Percentiles rank a stretch among this genome's conserved stretches.
Conservation (phyloP, 441 rosid species). For the Gossypium davidsonii region DNA sequence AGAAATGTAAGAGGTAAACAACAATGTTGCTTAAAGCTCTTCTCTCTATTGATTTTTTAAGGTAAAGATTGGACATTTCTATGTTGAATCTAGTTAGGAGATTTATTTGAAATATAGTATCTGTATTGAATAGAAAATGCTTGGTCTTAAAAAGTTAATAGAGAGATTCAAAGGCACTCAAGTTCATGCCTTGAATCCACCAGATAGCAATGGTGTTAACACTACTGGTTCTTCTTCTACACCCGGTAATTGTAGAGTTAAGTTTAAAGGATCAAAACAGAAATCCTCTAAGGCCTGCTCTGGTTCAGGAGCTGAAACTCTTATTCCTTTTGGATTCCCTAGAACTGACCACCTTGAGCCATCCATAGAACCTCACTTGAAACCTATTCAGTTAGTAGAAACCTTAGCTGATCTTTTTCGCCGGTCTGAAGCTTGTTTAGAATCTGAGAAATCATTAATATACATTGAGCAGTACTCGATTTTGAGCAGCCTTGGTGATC, state of each 20-base stretch:
- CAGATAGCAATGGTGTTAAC: constrained; percentile 33
- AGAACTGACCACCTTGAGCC: constrained; percentile 48
- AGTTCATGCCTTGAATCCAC: constrained; percentile 51
- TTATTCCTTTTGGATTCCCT: constrained; percentile 52
- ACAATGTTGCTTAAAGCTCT: too few relatives aligned
- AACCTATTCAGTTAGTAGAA: constrained; percentile 42
- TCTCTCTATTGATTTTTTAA: too few relatives aligned
- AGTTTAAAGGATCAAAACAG: constrained; percentile 31
- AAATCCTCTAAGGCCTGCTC: constrained; percentile 31
- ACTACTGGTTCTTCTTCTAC: constrained; percentile 9
- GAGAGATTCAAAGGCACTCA: constrained; percentile 69
- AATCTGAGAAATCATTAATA: constrained; percentile 31
- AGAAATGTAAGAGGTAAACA: too few relatives aligned
- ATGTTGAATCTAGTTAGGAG: too few relatives aligned
- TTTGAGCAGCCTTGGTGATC: constrained; percentile 44
- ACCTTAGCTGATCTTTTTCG: constrained; percentile 43
- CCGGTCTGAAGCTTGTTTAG: constrained; percentile 34
- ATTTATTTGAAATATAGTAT: too few relatives aligned
- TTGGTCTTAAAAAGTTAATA: constrained; percentile 38
- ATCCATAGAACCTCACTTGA: constrained; percentile 44
- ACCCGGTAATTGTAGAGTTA: constrained; percentile 27
- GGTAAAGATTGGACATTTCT: too few relatives aligned
- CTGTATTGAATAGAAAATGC: constrained; percentile 30
- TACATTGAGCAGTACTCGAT: constrained; percentile 38
- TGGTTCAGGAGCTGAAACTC: constrained; percentile 35